Percentiles rank a stretch among this genome's conserved stretches.
These are phyloP conservation scores for Lactifluus rugatus DNA, from an alignment of 768 basidiomycete genomes.

Conservation along the genomic window DNA sequence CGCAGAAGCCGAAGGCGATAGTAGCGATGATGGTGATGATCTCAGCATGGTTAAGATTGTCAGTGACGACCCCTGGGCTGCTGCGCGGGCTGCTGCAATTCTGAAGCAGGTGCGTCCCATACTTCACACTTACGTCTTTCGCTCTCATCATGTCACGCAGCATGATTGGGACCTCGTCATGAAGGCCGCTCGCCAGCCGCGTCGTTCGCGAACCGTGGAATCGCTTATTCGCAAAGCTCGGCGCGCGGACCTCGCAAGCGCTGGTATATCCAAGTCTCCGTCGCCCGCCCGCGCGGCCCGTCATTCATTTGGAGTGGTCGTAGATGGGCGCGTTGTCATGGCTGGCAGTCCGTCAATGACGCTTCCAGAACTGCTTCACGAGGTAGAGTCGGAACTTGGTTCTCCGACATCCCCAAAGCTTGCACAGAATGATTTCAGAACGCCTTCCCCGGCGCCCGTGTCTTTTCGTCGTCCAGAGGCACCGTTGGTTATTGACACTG, in stretches of 20 bases:
- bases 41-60: slow-evolving; percentile 72
- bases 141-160: slow-evolving; percentile 28
- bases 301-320: slow-evolving; percentile 30
- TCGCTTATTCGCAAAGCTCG: slow-evolving; percentile 25
- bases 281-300: slow-evolving; percentile 6
- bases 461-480: neutral
- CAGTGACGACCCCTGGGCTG: slow-evolving; percentile 75
- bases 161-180: slow-evolving; percentile 83
- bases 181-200: slow-evolving; percentile 30
- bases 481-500: slow-evolving; percentile 7
- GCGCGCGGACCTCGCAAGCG: slow-evolving; percentile 14
- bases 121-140: too few relatives aligned
- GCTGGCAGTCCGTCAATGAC: slow-evolving; percentile 46
- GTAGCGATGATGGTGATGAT: slow-evolving; percentile 36
- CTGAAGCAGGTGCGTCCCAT: slow-evolving; percentile 61
- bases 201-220: slow-evolving; percentile 27
- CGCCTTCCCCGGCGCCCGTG: slow-evolving; percentile 12
- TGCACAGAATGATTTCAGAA: slow-evolving; percentile 6
- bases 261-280: slow-evolving; percentile 14
- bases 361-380: slow-evolving; percentile 44
- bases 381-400: slow-evolving; percentile 42
- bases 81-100: slow-evolving; percentile 89
- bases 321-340: slow-evolving; percentile 43
- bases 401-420: neutral
- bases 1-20: slow-evolving; percentile 25